Base-by-base conservation (phyloP, 2,329 filamentous ascomycete species). In the Exserohilum rostratum region DNA sequence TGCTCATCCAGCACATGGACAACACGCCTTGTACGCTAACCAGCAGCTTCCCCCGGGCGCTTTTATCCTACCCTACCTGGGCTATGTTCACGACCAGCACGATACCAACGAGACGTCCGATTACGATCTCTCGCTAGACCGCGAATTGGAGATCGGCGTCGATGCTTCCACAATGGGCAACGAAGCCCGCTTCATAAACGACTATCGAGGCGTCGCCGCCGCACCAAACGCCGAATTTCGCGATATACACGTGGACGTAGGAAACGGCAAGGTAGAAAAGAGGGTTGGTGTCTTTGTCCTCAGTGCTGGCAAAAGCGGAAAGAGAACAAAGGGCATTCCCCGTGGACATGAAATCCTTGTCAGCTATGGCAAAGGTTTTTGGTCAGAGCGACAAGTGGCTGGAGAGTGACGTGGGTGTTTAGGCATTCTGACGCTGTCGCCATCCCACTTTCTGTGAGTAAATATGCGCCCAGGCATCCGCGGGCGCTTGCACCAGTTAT, bases 341-440 rank as follows among this genome's bases (percentile, higher is more conserved):
- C 79, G 75, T 52, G 80, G 79, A 2, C 74, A 81, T 52, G 82
- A 84, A 67, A 78, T 84, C 38, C 69, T 83, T 25, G 74, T 84
- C n/a, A 81, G 76, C 60, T 84, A 84, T 62, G 82, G 81, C 27
- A 82, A 83, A 62, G 79, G 78, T 0, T 82, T 81, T 51, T 82
- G 79, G 79, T 73, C 68, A 52, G 74, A 76, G 60, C 72, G 76
- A 29, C 57, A 65, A 29, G 30, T 40, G 15, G 17, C 44, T 27
- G 53, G 54, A 50, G 45, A 39, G 35, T 62, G 40, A 61, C 25
- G 18, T 10, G 7, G 22, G n/a, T 49, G 15, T 27, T 30, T n/a
- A 40, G 29, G 31, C 29, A 27, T 18, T 34, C 18, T 33, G 6
- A 39, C 13, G 12, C 22, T 37, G 18, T 34, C 20, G 22, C 29